These are phyloP conservation scores for Dicorynia guianensis DNA, from an alignment of 306 rosid genomes.

Conservation along the genomic window DNA sequence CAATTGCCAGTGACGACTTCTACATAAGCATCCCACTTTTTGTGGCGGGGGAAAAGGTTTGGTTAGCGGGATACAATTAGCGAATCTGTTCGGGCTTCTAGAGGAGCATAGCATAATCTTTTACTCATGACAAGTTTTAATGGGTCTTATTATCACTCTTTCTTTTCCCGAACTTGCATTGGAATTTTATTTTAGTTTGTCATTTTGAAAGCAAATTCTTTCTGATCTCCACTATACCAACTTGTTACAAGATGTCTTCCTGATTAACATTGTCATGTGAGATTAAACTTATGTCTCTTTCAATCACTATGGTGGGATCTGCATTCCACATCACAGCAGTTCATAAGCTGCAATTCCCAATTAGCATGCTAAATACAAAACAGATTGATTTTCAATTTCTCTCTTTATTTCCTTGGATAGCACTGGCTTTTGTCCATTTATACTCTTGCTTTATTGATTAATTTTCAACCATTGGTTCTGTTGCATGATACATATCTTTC, in stretches of 20 bases:
- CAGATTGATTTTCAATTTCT: conserved; percentile 45
- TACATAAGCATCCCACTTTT: conserved; percentile 45
- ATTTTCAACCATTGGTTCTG: conserved; percentile 50
- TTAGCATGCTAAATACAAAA: conserved; percentile 53
- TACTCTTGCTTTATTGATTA: conserved; percentile 32
- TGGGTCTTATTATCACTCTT: conserved; percentile 51
- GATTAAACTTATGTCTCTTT: conserved; percentile 45
- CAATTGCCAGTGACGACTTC: conserved; percentile 14
- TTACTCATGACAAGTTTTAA: conserved; percentile 44
- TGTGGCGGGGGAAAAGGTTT: conserved; percentile 35
- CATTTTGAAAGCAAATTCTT: conserved; percentile 40
- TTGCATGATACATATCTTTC: conserved; percentile 60
- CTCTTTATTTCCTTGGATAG: conserved; percentile 22
- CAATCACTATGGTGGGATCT: conserved; percentile 42
- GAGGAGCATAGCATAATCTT: conserved; percentile 51
- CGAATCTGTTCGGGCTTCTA: conserved; percentile 64
- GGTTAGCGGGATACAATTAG: conserved; percentile 43
- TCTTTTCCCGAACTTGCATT: conserved; percentile 41
- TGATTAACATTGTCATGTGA: conserved; percentile 55
- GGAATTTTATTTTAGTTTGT: background rate
- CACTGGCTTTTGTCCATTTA: conserved; percentile 3
- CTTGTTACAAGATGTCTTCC: conserved; percentile 49
- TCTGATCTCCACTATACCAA: conserved; percentile 58
- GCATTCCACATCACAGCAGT: too few relatives aligned
- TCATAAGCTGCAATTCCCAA: background rate